Conservation (phyloP, 2,329 filamentous ascomycete species). For the Colletotrichum orbiculare region DNA sequence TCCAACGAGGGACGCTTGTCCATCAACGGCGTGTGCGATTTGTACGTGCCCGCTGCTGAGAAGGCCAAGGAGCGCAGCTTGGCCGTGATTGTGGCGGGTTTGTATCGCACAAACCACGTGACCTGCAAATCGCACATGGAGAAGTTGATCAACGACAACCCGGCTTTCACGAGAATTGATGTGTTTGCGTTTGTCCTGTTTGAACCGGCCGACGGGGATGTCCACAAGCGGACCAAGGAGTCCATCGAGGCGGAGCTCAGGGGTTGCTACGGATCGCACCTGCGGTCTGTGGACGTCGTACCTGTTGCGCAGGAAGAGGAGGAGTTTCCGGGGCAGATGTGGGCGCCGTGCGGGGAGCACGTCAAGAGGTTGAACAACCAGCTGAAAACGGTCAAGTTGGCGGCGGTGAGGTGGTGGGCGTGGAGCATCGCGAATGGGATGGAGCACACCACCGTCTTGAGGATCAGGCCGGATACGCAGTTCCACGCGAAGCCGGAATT, state of each 20-base stretch:
- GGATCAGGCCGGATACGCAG: slow-evolving; percentile 34
- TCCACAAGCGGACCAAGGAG: slow-evolving; percentile 9
- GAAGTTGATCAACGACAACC: slow-evolving; percentile 11
- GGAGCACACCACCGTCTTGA: slow-evolving; percentile 30
- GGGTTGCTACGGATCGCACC: slow-evolving; percentile 32
- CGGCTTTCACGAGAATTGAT: slow-evolving; percentile 30
- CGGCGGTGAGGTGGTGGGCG: slow-evolving; percentile 32
- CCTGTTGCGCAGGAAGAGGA: slow-evolving; percentile 9
- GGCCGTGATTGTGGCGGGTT: slow-evolving; percentile 34
- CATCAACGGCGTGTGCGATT: slow-evolving; percentile 32
- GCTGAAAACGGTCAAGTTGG: slow-evolving; percentile 22
- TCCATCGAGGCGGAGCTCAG: slow-evolving; percentile 26
- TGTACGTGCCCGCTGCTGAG: slow-evolving; percentile 25
- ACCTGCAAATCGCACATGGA: slow-evolving; percentile 31
- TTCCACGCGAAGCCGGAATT: slow-evolving; percentile 27
- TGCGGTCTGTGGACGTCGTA: slow-evolving; percentile 20
- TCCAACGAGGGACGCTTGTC: slow-evolving; percentile 31
- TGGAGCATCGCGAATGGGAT: slow-evolving; percentile 32
- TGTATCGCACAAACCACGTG: slow-evolving; percentile 30
- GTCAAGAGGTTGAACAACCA: slow-evolving; percentile 33
- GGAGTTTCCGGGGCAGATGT: slow-evolving; percentile 30
- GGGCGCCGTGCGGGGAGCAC: slow-evolving; percentile 20
- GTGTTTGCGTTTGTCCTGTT: slow-evolving; percentile 35
- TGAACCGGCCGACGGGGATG: slow-evolving; percentile 21
- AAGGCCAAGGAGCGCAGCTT: slow-evolving; percentile 31